phyloP scores from a whole-genome alignment of 257 asterid species.

The Craterostigma plantagineum region DNA sequence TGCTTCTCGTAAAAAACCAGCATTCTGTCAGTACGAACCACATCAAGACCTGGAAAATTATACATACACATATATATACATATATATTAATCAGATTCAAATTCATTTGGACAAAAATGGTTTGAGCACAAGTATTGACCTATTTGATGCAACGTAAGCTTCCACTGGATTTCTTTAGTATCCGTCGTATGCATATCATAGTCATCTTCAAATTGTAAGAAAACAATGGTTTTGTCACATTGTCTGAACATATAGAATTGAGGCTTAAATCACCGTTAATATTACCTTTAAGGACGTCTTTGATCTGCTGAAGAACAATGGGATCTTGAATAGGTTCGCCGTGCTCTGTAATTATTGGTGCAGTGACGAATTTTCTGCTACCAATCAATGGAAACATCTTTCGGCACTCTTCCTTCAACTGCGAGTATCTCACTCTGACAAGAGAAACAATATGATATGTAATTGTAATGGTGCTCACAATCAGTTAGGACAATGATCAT shows the following conservation, averaged over 20 bases:
- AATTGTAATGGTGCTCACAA: too few species aligned
- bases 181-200: constrained; percentile 13
- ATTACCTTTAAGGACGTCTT: not conserved
- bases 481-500: not conserved
- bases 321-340: constrained; percentile 83
- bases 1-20: constrained; percentile 72
- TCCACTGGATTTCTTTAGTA: constrained; percentile 83
- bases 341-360: constrained; percentile 73
- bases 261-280: too few species aligned
- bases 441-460: constrained; percentile 5
- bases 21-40: constrained; percentile 76
- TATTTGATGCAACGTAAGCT: constrained; percentile 83
- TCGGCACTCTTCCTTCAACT: constrained; percentile 62
- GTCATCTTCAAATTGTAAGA: too few species aligned
- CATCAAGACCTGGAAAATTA: constrained; percentile 77
- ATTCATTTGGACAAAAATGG: too few species aligned
- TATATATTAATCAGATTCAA: too few species aligned
- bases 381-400: constrained; percentile 82
- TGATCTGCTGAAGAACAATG: constrained; percentile 61
- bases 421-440: constrained; percentile 61
- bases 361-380: constrained; percentile 73
- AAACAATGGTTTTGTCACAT: too few species aligned
- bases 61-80: not conserved
- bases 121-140: too few species aligned
- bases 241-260: too few species aligned